Conservation (phyloP, 805 yeast species). For the Debaryomyces castellii region DNA sequence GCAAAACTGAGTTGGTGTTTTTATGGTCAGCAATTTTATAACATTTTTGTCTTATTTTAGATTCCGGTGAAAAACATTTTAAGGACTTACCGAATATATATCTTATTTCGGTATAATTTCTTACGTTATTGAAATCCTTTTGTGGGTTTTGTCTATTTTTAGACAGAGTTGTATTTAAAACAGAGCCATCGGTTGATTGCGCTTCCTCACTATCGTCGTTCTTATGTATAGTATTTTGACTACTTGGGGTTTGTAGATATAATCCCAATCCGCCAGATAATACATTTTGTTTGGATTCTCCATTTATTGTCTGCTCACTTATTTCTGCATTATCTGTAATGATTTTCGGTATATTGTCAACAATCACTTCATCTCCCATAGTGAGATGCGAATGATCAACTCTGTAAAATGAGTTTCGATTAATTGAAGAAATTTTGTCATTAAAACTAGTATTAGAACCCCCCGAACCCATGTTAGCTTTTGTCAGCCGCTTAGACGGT, state of each 20-base stretch:
- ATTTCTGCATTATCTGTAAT: neutral
- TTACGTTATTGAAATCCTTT: neutral
- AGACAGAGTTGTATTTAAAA: neutral
- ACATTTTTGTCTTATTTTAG: slow-evolving; percentile 30
- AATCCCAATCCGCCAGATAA: neutral
- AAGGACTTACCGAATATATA: slow-evolving; percentile 37
- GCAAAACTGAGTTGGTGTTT: slow-evolving; percentile 35
- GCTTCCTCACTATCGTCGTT: neutral
- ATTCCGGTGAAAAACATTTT: slow-evolving; percentile 28
- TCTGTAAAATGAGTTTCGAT: neutral
- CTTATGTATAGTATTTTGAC: neutral
- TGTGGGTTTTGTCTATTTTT: no score
- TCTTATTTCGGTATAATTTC: slow-evolving; percentile 7
- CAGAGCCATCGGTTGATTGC: neutral
- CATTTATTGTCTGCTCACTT: neutral
- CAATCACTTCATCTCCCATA: neutral
- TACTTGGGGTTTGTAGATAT: neutral
- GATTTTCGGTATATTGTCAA: neutral
- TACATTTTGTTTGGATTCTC: neutral
- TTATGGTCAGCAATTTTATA: slow-evolving; percentile 22
- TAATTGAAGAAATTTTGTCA: neutral
- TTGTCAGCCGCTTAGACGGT: neutral
- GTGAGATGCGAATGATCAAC: neutral
- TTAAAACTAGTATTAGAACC: neutral
- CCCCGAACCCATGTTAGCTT: no score